Base-by-base conservation (phyloP, 2,329 filamentous ascomycete genomes). In the Fusarium armeniacum region DNA sequence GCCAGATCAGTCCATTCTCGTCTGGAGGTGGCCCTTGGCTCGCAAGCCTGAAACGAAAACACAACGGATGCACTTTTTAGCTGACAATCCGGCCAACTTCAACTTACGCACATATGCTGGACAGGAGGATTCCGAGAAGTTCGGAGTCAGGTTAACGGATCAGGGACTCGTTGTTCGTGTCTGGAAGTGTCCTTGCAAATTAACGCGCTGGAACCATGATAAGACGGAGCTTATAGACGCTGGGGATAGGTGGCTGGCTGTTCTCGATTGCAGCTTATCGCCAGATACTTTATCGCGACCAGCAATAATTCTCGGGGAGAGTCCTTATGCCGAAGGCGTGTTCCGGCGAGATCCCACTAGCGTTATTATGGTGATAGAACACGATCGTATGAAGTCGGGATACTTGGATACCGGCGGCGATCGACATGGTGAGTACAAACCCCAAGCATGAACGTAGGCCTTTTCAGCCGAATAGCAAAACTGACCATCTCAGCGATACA, bases 1-100 rank as follows among this genome's bases (percentile, higher is more conserved):
- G 0, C 71, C 77, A 13, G 80, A 81, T 58, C 77, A 81, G 32
- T 78, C 75, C 7, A 66, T 81, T 3, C 78, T 82, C 13, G 75
- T 75, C 8, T 78, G 73, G 73, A 60, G 73, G 24, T 71, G 64
- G 57, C 61, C 73, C 32, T 46, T 67, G 36, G 62, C 63, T 16
- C 67, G 59, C 18, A 58, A 51, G 30, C 62, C 46, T 12, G 63
- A 41, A 41, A 65, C 65, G 41, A 65, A 69, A 16, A 33, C 57
- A 18, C 69, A 71, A 44, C 65, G 70, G 43, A 70, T 68, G 69
- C 73, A 74, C 52, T 75, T 65, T 58, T 56, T 75, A 38, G 71
- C 73, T 22, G 73, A 75, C 35, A 72, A 65, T 43, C 73, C 73
- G 12, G 59, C 58, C 43, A 65, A 73, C 65, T 75, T 75, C 45